Percentiles rank a stretch among this genome's conserved stretches.
These are phyloP conservation scores for Entomortierella chlamydospora DNA, from an alignment of 192 early-diverging fungal genomes.

Conservation along the genomic window DNA sequence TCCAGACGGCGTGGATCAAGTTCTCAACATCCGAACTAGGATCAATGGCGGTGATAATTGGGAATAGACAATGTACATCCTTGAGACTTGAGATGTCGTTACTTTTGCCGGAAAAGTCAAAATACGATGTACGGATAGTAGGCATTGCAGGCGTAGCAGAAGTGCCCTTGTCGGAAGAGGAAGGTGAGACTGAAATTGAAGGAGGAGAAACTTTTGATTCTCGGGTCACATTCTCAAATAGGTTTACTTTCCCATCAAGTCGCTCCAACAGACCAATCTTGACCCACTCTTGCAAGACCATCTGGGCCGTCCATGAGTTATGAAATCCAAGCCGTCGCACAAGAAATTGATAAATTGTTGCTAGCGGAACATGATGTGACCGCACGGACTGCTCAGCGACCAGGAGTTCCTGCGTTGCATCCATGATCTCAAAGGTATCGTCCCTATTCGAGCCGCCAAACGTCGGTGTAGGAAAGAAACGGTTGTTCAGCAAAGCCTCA, in stretches of 20 bases:
- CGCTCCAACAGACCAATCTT: constrained; percentile 68
- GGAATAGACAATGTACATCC: constrained; percentile 58
- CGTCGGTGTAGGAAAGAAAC: not conserved
- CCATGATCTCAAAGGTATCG: constrained; percentile 23
- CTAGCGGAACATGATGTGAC: constrained; percentile 14
- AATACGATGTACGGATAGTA: constrained; percentile 24
- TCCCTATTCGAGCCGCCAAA: not conserved
- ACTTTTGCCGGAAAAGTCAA: constrained; percentile 7
- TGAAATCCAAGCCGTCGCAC: constrained; percentile 54
- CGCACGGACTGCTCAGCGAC: constrained; percentile 23
- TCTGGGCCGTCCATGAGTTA: constrained; percentile 28
- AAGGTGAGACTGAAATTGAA: not conserved
- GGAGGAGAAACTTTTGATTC: not conserved
- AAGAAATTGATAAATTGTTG: constrained; percentile 23
- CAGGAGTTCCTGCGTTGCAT: constrained; percentile 19
- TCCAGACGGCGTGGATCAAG: constrained; percentile 60
- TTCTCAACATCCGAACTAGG: constrained; percentile 62
- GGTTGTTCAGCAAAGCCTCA: not conserved
- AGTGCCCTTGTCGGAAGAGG: too few species aligned
- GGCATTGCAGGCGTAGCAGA: not conserved
- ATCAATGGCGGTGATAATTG: constrained; percentile 64
- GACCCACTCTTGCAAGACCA: constrained; percentile 65
- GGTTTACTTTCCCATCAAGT: constrained; percentile 54
- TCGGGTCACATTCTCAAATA: constrained; percentile 19
- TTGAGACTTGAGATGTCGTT: not conserved